Percentiles rank a stretch among this genome's conserved stretches.
Evolutionary conservation across 2,329 filamentous ascomycete species (phyloP).

Genomic region (Fusarium tuaranense): DNA sequence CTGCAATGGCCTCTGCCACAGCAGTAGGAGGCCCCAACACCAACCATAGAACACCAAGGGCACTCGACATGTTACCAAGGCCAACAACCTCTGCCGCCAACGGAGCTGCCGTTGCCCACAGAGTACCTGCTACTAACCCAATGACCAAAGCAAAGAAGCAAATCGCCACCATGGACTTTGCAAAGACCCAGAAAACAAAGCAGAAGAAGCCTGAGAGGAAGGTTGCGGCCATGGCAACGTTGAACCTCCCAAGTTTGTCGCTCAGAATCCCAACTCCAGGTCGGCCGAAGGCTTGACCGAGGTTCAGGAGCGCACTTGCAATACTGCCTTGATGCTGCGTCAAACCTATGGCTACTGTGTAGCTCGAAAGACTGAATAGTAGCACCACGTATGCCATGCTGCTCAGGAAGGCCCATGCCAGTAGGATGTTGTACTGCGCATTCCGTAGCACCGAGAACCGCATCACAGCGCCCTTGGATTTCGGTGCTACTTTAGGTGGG

Average conservation of each 20-base stretch:
- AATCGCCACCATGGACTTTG: conserved; percentile 67
- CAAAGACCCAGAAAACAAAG: conserved; percentile 71
- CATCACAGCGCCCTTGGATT: neutral
- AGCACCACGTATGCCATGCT: neutral
- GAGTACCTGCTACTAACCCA: conserved; percentile 60
- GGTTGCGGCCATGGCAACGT: conserved; percentile 68
- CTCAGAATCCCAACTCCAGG: conserved; percentile 73
- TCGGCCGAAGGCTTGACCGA: conserved; percentile 69
- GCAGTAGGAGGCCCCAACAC: conserved; percentile 6
- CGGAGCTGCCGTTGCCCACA: conserved; percentile 15
- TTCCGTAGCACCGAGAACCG: neutral
- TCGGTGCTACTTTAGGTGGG: neutral
- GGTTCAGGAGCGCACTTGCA: conserved; percentile 70
- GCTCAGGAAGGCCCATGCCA: neutral
- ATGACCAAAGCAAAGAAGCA: conserved; percentile 69
- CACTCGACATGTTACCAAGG: conserved; percentile 2
- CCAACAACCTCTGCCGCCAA: conserved; percentile 14
- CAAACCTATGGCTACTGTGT: conserved; percentile 55
- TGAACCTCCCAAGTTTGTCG: conserved; percentile 71
- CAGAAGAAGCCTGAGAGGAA: conserved; percentile 57
- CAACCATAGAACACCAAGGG: conserved; percentile 10
- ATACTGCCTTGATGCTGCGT: conserved; percentile 68
- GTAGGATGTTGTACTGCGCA: neutral
- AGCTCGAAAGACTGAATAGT: neutral
- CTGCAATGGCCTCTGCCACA: conserved; percentile 12